These are phyloP conservation scores for Trametes hirsuta DNA, from an alignment of 1,284 basidiomycete species.

Conservation along the genomic window DNA sequence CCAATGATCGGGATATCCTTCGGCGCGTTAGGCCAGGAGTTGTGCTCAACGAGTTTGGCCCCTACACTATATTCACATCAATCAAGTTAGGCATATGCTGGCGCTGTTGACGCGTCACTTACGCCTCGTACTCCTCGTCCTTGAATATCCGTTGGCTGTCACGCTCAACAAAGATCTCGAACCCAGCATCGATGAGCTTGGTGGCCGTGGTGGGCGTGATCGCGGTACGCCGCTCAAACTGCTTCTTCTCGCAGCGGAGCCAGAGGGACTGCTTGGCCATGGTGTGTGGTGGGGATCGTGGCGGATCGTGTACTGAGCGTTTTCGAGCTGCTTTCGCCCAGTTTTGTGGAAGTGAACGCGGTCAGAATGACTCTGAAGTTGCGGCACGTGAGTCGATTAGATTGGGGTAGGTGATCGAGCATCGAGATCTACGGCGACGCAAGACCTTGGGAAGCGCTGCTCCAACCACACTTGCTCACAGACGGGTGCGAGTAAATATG, in stretches of 20 bases:
- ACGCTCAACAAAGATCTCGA: slow-evolving; percentile 91
- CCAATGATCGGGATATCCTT: slow-evolving; percentile 86
- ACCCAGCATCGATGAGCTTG: slow-evolving; percentile 88
- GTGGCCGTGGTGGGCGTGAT: slow-evolving; percentile 94
- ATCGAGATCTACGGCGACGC: slow-evolving; percentile 11
- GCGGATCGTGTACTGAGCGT: slow-evolving; percentile 1
- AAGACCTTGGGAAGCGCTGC: neutral
- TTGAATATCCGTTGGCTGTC: slow-evolving; percentile 97
- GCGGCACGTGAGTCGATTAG: slow-evolving; percentile 20
- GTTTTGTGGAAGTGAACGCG: slow-evolving; percentile 1
- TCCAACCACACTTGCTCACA: neutral
- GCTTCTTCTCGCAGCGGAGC: slow-evolving; percentile 95
- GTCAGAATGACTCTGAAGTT: slow-evolving; percentile 26
- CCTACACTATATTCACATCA: slow-evolving; percentile 64
- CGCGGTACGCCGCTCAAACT: slow-evolving; percentile 92
- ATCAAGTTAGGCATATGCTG: slow-evolving; percentile 2
- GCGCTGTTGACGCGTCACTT: slow-evolving; percentile 38
- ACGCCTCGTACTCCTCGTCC: slow-evolving; percentile 93
- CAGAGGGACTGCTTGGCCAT: slow-evolving; percentile 60
- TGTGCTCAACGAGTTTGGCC: slow-evolving; percentile 88
- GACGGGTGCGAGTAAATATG: neutral
- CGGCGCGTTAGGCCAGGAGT: slow-evolving; percentile 88
- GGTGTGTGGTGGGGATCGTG: slow-evolving; percentile 12
- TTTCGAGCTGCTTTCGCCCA: neutral
- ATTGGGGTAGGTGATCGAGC: slow-evolving; percentile 14